Base-by-base conservation (phyloP, 208 protist species). In the Trypanosoma congolense region DNA sequence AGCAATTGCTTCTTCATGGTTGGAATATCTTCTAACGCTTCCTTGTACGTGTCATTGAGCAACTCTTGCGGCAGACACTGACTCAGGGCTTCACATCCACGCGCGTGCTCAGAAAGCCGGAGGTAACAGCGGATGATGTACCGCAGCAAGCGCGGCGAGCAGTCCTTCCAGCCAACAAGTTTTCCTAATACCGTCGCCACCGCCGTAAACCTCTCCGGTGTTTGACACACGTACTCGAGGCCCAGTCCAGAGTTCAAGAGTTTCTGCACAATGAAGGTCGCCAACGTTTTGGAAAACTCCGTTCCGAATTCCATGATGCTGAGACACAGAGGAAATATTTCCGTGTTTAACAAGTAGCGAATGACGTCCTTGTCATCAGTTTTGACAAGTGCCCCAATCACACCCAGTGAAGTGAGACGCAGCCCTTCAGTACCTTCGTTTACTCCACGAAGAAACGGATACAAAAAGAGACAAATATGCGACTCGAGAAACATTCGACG, bases 311-410 rank as follows among this genome's bases (percentile, higher is more conserved):
- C 96, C 97, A 99, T 99, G 49, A 99, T 99, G 19, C 92, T 80
- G 25, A 99, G 81, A 81, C 98, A 99, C n/a, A 99, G 77, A 22
- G 98, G 98, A 48, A 99, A 99, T 61, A 99, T 99, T 66, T 99
- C 98, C 0, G 98, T 99, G 46, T 79, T 80, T 21, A 99, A 84
- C 9, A 99, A 84, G 70, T 99, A 99, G 18, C 83, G 89, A 40
- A 99, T 98, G 16, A 99, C 95, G 16, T 80, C 48, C 2, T 53
- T 46, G 56, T 94, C 74, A 57, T 87, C 70, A 4, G 93, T 84
- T 80, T 98, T 99, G 21, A 99, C 98, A 2, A 99, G 82, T 4
- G 97, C 96, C 6, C 97, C 98, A 70, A 99, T 99, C 18, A 99
- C 97, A 66, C 98, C 98, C 2, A 99, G 87, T 12, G 85, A 96